These are phyloP conservation scores for Berberis vulgaris DNA, from an alignment of 164 flowering plant species.

Conservation along the genomic window DNA sequence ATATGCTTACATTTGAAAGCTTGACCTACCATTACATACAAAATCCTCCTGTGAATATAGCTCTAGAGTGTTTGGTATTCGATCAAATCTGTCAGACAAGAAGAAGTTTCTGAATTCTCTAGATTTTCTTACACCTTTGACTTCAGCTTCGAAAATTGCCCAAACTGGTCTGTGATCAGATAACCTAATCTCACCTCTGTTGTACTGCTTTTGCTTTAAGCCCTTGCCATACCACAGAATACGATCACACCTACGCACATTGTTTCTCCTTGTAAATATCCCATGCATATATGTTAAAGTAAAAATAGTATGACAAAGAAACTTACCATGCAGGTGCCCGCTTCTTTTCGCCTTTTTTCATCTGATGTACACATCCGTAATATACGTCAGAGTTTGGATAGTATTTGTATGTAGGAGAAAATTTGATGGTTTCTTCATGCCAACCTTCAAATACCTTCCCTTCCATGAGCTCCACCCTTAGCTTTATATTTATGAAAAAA, in stretches of 20 bases:
- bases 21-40: slow-evolving; percentile 19
- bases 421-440: slow-evolving; percentile 47
- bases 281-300: not conserved
- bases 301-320: not conserved
- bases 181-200: slow-evolving; percentile 19
- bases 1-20: slow-evolving; percentile 16
- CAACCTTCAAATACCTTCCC: slow-evolving; percentile 52
- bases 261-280: not conserved
- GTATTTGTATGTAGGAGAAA: slow-evolving; percentile 66
- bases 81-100: slow-evolving; percentile 33
- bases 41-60: slow-evolving; percentile 15
- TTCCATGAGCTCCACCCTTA: slow-evolving; percentile 44
- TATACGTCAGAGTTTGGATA: slow-evolving; percentile 37
- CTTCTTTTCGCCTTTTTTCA: slow-evolving; percentile 30
- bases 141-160: slow-evolving; percentile 26
- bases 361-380: slow-evolving; percentile 25
- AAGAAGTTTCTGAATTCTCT: slow-evolving; percentile 21
- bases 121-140: slow-evolving; percentile 9
- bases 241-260: slow-evolving; percentile 25
- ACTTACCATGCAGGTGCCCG: slow-evolving; percentile 66
- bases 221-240: slow-evolving; percentile 32
- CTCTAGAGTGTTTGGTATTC: slow-evolving; percentile 14
- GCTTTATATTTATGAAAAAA: slow-evolving; percentile 23
- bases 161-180: slow-evolving; percentile 34
- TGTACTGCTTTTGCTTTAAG: slow-evolving; percentile 19